A percentile compares a stretch with the other conserved stretches of the same genome.
Evolutionary conservation across 352 stramenopile genomes (phyloP).

Genomic region (Phytophthora sansomeana): DNA sequence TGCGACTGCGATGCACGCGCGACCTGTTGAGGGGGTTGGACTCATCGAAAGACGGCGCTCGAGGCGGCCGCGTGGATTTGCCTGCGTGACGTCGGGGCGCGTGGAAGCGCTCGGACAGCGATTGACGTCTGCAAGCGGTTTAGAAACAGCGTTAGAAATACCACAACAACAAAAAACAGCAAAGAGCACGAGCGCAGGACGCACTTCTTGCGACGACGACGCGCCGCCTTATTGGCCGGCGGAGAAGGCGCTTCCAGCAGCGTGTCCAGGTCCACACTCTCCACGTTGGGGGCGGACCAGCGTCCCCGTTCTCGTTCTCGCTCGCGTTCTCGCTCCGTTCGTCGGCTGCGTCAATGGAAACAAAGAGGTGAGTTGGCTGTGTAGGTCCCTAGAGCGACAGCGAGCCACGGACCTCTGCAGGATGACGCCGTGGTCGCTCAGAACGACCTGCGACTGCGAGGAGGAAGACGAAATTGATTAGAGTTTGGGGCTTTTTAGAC

Average conservation of each 20-base stretch:
- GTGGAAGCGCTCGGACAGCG: slow-evolving; percentile 46
- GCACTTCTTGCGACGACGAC: slow-evolving; percentile 66
- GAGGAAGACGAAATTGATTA: no score
- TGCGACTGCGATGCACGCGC: slow-evolving; percentile 41
- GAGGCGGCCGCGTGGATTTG: slow-evolving; percentile 18
- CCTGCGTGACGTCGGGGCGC: slow-evolving; percentile 16
- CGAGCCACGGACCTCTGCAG: slow-evolving; percentile 42
- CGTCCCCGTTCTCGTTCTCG: slow-evolving; percentile 59
- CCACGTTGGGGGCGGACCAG: slow-evolving; percentile 75
- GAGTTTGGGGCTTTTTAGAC: no score
- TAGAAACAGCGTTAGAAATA: slow-evolving; percentile 19
- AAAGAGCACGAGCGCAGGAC: no score
- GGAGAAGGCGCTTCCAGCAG: slow-evolving; percentile 79
- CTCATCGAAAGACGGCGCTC: slow-evolving; percentile 31
- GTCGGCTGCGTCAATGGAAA: slow-evolving; percentile 7
- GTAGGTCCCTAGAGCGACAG: slow-evolving; percentile 13
- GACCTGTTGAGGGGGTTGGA: slow-evolving; percentile 35
- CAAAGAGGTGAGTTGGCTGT: neutral
- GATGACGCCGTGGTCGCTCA: slow-evolving; percentile 58
- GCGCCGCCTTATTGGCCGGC: slow-evolving; percentile 23
- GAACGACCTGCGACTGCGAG: slow-evolving; percentile 68
- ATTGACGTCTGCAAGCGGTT: slow-evolving; percentile 34
- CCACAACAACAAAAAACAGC: no score
- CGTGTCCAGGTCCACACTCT: slow-evolving; percentile 84
- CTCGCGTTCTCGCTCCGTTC: slow-evolving; percentile 27